Base-by-base conservation (phyloP, 768 basidiomycete genomes). In the Mycena maculata region DNA sequence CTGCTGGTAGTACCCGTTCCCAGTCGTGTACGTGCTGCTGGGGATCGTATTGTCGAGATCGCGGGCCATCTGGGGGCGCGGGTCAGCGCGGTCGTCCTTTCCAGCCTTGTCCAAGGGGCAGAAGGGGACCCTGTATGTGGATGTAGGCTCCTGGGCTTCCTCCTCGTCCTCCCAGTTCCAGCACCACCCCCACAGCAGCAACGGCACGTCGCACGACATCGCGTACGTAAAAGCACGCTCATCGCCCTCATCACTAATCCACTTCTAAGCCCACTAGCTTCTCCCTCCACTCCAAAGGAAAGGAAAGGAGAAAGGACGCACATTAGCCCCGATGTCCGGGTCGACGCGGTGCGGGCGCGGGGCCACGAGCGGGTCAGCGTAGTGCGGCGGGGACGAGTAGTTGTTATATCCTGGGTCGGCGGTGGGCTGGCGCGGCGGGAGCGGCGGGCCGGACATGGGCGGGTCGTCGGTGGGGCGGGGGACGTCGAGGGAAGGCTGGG, bases 291-390 rank as follows among this genome's bases (percentile, higher is more conserved):
- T n/a, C n/a, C n/a, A n/a, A n/a, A n/a, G n/a, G n/a, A n/a, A n/a
- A 61, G 18, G 28, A 68, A 50, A 41, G 65, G 33, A 30, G 53
- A 44, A 63, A n/a, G 31, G n/a, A 82, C 86, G 75, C 74, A 90
- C 91, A 73, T 90, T 89, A 33, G 85, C 83, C 22, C 90, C 88
- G 1, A 92, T 75, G 67, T 81, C 82, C 12, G 88, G 88, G 70
- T 90, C 87, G 15, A 90, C 61, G 41, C 87, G 84, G 70, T 90
- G 88, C 0, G 92, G 90, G 13, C 88, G 82, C 6, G 92, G 92
- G 0, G 92, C 92, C 3, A 84, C 84, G 22, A 92, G 77, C 4
- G 90, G 83, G 65, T 87, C 72, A 69, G 84, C 84, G 64, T 83
- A 87, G 68, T 88, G 87, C 18, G 84, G 88, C 0, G 76, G 79